Evolutionary conservation across 805 yeast species (phyloP), one percentile per base, ranked within the genome.

Genomic region (Candida ascalaphidarum): DNA sequence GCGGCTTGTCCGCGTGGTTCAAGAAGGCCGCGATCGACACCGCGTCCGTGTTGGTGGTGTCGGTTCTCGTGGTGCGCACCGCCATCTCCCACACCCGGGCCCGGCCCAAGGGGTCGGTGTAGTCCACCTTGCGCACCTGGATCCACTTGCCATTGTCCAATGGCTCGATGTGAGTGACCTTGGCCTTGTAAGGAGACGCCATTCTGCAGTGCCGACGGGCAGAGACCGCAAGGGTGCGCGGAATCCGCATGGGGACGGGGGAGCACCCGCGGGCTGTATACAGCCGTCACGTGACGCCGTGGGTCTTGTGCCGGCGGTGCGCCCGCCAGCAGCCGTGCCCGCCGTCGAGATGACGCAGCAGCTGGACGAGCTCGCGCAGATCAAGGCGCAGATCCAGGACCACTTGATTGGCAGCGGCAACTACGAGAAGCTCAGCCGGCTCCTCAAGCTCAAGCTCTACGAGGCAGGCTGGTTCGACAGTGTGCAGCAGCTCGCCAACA

Each of bases 61-160:
- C 65, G 7, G 76, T 71, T 29, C 94, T 63, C 7, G 96, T 86
- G 27, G 74, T 71, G 35, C 96, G 66, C 1, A 81, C 72, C 3
- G 95, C 94, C 72, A 77, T 78, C 54, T 89, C 98, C 96, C 97
- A 89, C 28, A 76, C 79, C 22, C 96, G 68, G 21, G 35, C 35
- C 22, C 48, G 36, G 11, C 94, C 94, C 15, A 60, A 58, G 5
- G 95, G 89, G 40, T 81, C 94, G n/a, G 43, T 34, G 50, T 83
- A 85, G 25, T 72, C 68, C 37, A 84, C 63, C 46, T 73, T 79
- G 34, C 77, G 68, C 26, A 83, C 58, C 48, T 69, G 52, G 41
- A 68, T 64, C 63, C 71, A 56, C 25, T 67, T 61, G 14, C 68
- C 63, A 18, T 53, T 46, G 16, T 34, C 41, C 29, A 68, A 43